phyloP scores from a whole-genome alignment of 1,139 yeast species.

The Eremothecium cymbalariae region DNA sequence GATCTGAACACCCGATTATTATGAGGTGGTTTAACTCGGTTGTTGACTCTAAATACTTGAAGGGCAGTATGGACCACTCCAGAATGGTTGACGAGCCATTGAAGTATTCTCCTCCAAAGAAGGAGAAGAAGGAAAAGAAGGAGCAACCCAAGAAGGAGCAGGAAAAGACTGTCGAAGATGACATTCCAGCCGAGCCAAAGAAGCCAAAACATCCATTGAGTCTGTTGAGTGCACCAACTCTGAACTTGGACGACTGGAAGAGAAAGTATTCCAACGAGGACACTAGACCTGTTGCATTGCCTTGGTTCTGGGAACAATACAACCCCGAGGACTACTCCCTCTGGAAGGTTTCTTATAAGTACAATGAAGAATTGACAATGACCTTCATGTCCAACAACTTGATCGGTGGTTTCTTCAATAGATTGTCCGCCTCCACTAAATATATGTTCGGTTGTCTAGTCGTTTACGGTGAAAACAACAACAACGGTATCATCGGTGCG shows the following conservation, averaged over 20 bases:
- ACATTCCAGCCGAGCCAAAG: conserved; percentile 37
- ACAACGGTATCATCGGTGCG: conserved; percentile 95
- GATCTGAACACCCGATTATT: conserved; percentile 62
- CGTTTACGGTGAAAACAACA: conserved; percentile 97
- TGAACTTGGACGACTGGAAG: conserved; percentile 90
- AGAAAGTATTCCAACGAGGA: conserved; percentile 95
- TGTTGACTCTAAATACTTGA: conserved; percentile 47
- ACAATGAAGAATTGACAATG: conserved; percentile 93
- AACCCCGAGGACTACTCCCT: conserved; percentile 90
- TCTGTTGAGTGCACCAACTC: conserved; percentile 62
- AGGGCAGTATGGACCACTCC: conserved; percentile 39
- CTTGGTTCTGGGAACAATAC: conserved; percentile 98
- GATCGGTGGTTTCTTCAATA: conserved; percentile 97
- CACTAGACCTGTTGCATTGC: conserved; percentile 88
- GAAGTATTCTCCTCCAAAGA: conserved; percentile 69
- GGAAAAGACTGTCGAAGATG: conserved; percentile 33
- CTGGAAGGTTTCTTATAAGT: conserved; percentile 94
- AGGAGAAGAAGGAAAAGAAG: conserved; percentile 51
- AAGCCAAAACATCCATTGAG: conserved; percentile 92
- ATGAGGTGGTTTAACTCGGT: conserved; percentile 86
- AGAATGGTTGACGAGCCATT: conserved; percentile 59
- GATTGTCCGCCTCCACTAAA: conserved; percentile 86
- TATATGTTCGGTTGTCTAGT: conserved; percentile 90
- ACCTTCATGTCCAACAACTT: conserved; percentile 98
- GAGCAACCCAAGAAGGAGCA: conserved; percentile 16